Base-by-base conservation (phyloP, 2,329 filamentous ascomycete species). In the Penicillium sp. region DNA sequence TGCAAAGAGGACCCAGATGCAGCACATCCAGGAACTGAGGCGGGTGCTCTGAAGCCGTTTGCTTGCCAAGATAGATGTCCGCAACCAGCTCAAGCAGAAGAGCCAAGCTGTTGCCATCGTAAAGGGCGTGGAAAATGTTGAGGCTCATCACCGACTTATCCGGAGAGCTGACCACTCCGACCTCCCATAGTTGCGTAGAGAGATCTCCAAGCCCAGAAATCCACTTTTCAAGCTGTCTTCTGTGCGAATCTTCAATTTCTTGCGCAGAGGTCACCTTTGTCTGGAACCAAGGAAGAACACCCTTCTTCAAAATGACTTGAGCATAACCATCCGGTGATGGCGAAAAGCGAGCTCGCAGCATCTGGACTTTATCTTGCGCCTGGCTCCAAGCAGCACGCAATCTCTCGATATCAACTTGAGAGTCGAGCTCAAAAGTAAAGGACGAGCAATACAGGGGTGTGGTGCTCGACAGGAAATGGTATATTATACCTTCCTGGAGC, bases 401-500 rank as follows among this genome's bases (percentile, higher is more conserved):
- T 20, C 57, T 71, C 0, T 67, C 51, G 1, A 75, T 32, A n/a
- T 81, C 75, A 4, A 81, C 63, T 0, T 66, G 53, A 0, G 67
- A 49, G 0, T 66, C 48, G 0, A 95, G 67, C 0, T 72, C 58
- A 38, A 92, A 82, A 0, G 69, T 70, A 62, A 96, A 95, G 0
- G 77, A 75, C 49, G 90, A 90, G 67, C 92, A 95, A 64, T 96
- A 96, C 0, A 86, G 71, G 0, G 77, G 75, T 0, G 72, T 65
- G 0, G 77, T 70, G 15, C 74, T 81, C 8, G 81, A 79, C 32
- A 87, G 65, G 23, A 83, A 84, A 42, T 83, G 80, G 5, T 86
- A 86, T 43, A 95, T 82, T 74, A 96, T 92, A 0, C 90, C 91
- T 65, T 92, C 83, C 62, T 96, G 91, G 1, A 95, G 73, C 0